These are phyloP conservation scores for Aspergillus indologenus DNA, from an alignment of 495 filamentous ascomycete genomes.

Conservation along the genomic window DNA sequence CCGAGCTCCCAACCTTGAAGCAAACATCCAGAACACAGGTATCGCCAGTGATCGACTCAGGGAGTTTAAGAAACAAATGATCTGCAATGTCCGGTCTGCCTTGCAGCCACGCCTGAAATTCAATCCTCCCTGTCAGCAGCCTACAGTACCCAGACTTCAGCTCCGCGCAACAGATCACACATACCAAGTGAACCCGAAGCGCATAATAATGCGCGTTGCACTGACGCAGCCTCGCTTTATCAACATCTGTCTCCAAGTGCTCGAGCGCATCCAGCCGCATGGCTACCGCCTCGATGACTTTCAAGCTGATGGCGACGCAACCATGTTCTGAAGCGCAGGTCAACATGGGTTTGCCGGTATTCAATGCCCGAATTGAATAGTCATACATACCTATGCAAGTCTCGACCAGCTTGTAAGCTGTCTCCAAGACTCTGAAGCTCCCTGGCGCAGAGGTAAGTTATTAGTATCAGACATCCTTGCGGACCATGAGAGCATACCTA, in stretches of 20 bases:
- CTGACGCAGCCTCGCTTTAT: constrained; percentile 11
- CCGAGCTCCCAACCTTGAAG: constrained; percentile 66
- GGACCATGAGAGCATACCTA: constrained; percentile 21
- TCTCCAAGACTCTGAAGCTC: constrained; percentile 56
- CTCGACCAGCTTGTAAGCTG: constrained; percentile 63
- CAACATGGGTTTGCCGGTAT: constrained; percentile 12
- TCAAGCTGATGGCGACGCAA: constrained; percentile 54
- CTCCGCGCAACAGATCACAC: constrained; percentile 8
- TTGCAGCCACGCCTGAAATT: constrained; percentile 64
- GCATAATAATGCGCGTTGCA: constrained; percentile 59
- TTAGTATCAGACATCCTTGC: too few species aligned
- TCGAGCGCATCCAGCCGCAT: constrained; percentile 57
- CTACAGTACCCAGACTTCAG: background rate
- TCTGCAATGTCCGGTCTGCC: constrained; percentile 71
- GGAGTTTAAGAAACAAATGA: constrained; percentile 64
- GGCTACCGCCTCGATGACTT: constrained; percentile 61
- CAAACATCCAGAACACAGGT: constrained; percentile 62
- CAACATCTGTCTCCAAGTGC: constrained; percentile 27
- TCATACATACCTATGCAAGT: constrained; percentile 63
- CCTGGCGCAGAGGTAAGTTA: constrained; percentile 29
- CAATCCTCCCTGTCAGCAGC: background rate
- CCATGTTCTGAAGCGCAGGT: constrained; percentile 40
- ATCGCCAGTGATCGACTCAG: constrained; percentile 43
- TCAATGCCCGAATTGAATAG: too few species aligned
- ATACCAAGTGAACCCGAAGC: constrained; percentile 65